Conservation (phyloP, 352 stramenopile species). For the Plasmopara muralis region DNA sequence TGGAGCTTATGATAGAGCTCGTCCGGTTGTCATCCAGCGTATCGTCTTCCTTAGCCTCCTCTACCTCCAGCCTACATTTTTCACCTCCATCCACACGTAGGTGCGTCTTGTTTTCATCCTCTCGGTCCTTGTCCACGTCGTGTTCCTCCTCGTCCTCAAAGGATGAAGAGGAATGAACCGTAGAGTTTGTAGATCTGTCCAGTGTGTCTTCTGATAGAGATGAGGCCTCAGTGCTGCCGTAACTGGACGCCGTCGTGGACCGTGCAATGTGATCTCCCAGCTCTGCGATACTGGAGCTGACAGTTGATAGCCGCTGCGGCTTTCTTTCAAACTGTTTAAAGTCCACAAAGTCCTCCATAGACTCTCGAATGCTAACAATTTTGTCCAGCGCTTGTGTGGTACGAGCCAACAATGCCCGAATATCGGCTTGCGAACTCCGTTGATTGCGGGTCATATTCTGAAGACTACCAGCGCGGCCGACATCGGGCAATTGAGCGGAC, state of each 20-base stretch:
- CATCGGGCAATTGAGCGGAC: neutral
- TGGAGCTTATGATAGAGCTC: constrained; percentile 30
- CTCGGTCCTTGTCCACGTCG: constrained; percentile 30
- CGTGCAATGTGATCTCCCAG: constrained; percentile 14
- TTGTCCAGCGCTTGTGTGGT: constrained; percentile 69
- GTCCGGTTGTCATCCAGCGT: constrained; percentile 29
- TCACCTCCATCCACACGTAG: constrained; percentile 9
- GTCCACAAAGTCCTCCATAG: constrained; percentile 74
- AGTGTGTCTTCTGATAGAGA: constrained; percentile 33
- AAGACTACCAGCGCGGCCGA: constrained; percentile 12
- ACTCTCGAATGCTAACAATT: constrained; percentile 79
- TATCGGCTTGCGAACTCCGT: constrained; percentile 59
- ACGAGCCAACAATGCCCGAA: constrained; percentile 59
- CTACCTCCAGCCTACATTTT: constrained; percentile 8
- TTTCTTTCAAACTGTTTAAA: constrained; percentile 74
- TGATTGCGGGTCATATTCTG: constrained; percentile 25
- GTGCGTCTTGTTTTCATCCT: constrained; percentile 18
- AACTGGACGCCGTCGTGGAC: constrained; percentile 38
- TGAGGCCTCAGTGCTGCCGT: constrained; percentile 45
- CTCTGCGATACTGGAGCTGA: constrained; percentile 31
- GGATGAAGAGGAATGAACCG: constrained; percentile 36
- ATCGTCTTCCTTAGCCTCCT: constrained; percentile 26
- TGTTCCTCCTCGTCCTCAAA: constrained; percentile 34
- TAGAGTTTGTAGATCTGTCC: constrained; percentile 44
- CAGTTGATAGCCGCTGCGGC: constrained; percentile 18